Percentiles rank a stretch among this genome's conserved stretches.
phyloP scores from a whole-genome alignment of 1,284 basidiomycete genomes.

The Cerioporus squamosus region DNA sequence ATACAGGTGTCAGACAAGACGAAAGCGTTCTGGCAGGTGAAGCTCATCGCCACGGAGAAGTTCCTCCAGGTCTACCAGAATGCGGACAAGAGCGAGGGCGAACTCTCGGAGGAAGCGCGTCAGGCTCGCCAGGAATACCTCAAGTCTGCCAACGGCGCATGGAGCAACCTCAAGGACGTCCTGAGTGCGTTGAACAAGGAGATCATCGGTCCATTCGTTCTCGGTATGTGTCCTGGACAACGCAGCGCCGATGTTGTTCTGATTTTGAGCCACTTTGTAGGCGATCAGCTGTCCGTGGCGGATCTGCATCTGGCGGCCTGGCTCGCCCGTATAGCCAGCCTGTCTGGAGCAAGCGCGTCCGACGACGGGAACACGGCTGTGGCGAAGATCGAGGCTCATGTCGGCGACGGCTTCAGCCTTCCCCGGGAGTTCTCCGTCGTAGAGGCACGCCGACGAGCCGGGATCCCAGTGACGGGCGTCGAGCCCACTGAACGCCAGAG shows the following conservation, averaged over 20 bases:
- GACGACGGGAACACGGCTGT: slow-evolving; percentile 56
- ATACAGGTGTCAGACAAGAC: slow-evolving; percentile 65
- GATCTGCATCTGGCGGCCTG: slow-evolving; percentile 84
- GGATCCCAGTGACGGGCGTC: slow-evolving; percentile 27
- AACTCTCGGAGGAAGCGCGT: slow-evolving; percentile 38
- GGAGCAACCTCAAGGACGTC: slow-evolving; percentile 51
- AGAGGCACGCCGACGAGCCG: slow-evolving; percentile 36
- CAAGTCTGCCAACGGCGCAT: slow-evolving; percentile 38
- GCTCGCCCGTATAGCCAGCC: slow-evolving; percentile 65
- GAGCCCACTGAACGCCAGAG: slow-evolving; percentile 36
- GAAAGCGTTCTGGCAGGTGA: slow-evolving; percentile 59
- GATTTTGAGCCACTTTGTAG: slow-evolving; percentile 38
- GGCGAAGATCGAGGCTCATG: slow-evolving; percentile 52
- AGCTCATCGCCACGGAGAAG: slow-evolving; percentile 49
- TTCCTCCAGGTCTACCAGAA: slow-evolving; percentile 50
- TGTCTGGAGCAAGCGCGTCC: slow-evolving; percentile 55
- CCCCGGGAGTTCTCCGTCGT: slow-evolving; percentile 46
- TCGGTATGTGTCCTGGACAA: slow-evolving; percentile 53
- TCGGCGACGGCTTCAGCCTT: slow-evolving; percentile 51
- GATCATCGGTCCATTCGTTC: slow-evolving; percentile 71
- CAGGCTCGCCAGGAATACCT: slow-evolving; percentile 41
- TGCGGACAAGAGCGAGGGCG: slow-evolving; percentile 46
- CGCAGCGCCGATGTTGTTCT: background rate
- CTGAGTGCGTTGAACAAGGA: slow-evolving; percentile 55
- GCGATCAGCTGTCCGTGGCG: slow-evolving; percentile 78